These are phyloP conservation scores for Maudiozyma barnettii DNA, from an alignment of 805 yeast genomes.

Conservation along the genomic window DNA sequence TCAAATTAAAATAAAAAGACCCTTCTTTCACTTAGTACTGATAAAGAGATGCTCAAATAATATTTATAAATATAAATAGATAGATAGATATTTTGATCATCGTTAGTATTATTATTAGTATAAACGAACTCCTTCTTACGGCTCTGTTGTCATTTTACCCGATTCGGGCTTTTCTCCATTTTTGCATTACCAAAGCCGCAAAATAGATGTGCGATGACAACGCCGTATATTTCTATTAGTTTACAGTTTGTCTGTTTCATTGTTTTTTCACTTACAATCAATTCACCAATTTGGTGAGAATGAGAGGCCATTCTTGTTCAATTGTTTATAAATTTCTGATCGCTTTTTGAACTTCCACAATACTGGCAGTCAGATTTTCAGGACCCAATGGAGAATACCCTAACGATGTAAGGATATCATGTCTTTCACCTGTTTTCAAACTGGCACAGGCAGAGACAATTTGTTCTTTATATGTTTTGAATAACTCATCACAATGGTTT, in stretches of 20 bases:
- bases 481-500: slow-evolving; percentile 16
- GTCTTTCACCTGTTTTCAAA: slow-evolving; percentile 4
- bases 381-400: slow-evolving; percentile 8
- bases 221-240: no score
- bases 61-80: no score
- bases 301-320: no score
- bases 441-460: slow-evolving; percentile 4
- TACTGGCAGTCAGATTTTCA: slow-evolving; percentile 1
- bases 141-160: background rate
- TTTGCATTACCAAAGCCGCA: background rate
- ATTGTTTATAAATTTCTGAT: slow-evolving; percentile 7
- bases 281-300: no score
- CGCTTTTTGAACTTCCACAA: slow-evolving; percentile 14
- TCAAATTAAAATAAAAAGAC: no score
- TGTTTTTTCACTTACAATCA: no score
- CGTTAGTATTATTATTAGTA: background rate
- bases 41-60: no score
- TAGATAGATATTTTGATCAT: no score
- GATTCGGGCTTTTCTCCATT: background rate
- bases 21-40: no score
- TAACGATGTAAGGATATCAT: slow-evolving; percentile 5
- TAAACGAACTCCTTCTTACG: background rate
- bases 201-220: no score
- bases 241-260: no score
- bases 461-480: slow-evolving; percentile 5